These are phyloP conservation scores for Termitomyces sp. DNA, from an alignment of 768 basidiomycete genomes.

Conservation along the genomic window DNA sequence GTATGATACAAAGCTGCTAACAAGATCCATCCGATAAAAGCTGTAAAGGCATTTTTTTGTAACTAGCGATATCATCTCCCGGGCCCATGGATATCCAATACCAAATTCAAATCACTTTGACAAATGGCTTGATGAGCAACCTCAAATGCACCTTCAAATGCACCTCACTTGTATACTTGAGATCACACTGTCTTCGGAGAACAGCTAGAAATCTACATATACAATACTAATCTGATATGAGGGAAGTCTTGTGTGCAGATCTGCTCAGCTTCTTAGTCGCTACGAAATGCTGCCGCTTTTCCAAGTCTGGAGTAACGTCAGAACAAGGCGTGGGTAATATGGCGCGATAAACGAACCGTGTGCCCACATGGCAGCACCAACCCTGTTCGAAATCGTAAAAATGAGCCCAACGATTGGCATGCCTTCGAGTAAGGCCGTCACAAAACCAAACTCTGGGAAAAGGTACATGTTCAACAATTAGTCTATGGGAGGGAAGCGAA, in stretches of 20 bases:
- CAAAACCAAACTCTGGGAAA: slow-evolving; percentile 76
- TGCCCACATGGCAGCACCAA: slow-evolving; percentile 96
- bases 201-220: too few species aligned
- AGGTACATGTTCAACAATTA: neutral
- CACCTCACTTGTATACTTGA: too few species aligned
- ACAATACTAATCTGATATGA: too few species aligned
- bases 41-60: too few species aligned
- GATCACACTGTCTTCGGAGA: too few species aligned
- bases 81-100: too few species aligned
- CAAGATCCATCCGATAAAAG: too few species aligned
- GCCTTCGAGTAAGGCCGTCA: slow-evolving; percentile 76
- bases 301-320: slow-evolving; percentile 43
- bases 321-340: neutral
- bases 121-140: too few species aligned
- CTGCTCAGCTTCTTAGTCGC: slow-evolving; percentile 15
- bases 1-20: too few species aligned
- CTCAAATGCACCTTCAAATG: too few species aligned
- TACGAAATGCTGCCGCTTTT: slow-evolving; percentile 53
- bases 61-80: too few species aligned
- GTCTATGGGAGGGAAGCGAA: neutral
- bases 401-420: slow-evolving; percentile 79
- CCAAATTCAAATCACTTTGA: too few species aligned
- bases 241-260: neutral
- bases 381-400: slow-evolving; percentile 82
- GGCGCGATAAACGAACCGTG: slow-evolving; percentile 43